These are phyloP conservation scores for Heterobasidion occidentale DNA, from an alignment of 1,284 basidiomycete genomes.

Conservation along the genomic window DNA sequence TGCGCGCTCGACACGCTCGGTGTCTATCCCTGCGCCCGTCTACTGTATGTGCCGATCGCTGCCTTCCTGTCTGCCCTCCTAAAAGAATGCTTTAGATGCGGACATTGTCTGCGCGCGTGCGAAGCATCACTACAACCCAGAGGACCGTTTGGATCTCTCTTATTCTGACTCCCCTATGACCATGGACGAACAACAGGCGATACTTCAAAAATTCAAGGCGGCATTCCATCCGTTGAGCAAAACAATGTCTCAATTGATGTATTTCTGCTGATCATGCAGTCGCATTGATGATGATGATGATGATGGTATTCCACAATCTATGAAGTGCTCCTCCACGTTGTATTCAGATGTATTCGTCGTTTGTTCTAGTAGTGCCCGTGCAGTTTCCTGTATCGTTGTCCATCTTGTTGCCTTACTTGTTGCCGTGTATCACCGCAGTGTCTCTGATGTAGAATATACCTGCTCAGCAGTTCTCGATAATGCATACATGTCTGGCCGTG, in stretches of 20 bases:
- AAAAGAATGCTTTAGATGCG: slow-evolving; percentile 46
- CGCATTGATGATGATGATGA: background rate
- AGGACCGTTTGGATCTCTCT: slow-evolving; percentile 32
- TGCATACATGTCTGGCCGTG: background rate
- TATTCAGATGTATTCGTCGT: no score
- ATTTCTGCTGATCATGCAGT: slow-evolving; percentile 39
- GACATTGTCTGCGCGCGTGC: slow-evolving; percentile 79
- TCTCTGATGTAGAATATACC: no score
- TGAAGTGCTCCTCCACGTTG: no score
- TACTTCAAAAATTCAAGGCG: slow-evolving; percentile 44
- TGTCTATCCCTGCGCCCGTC: slow-evolving; percentile 78
- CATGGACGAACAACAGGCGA: slow-evolving; percentile 30
- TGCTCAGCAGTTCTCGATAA: no score
- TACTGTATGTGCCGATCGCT: slow-evolving; percentile 50
- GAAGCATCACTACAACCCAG: slow-evolving; percentile 74
- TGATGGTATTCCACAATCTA: background rate
- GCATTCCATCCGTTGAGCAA: slow-evolving; percentile 50
- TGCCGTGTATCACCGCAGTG: no score
- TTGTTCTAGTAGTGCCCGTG: no score
- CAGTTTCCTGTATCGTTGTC: no score
- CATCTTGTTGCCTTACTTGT: no score
- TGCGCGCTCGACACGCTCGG: slow-evolving; percentile 73
- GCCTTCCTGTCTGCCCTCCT: background rate
- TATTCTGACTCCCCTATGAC: slow-evolving; percentile 45
- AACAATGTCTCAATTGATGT: slow-evolving; percentile 49